A percentile compares a stretch with the other conserved stretches of the same genome.
These are phyloP conservation scores for Wallacemonas sp. DNA, from an alignment of 208 protist genomes.

Conservation along the genomic window DNA sequence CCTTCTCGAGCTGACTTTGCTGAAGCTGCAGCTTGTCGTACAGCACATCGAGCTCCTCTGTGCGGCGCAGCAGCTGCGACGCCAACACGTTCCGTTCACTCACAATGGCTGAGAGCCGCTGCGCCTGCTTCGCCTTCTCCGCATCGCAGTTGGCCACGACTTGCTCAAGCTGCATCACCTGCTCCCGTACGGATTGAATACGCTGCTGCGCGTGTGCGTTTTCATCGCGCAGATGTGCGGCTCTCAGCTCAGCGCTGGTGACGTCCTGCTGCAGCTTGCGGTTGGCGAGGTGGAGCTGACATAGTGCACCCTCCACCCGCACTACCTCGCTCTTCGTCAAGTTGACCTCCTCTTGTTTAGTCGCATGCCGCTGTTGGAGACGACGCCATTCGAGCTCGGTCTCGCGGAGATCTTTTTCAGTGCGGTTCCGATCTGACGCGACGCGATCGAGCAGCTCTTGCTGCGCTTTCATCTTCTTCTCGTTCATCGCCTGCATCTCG, in stretches of 20 bases:
- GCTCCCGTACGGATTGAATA: constrained; percentile 61
- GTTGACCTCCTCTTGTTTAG: constrained; percentile 95
- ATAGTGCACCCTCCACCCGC: constrained; percentile 91
- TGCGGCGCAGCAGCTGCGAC: constrained; percentile 96
- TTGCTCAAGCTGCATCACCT: constrained; percentile 92
- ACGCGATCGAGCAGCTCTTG: constrained; percentile 96
- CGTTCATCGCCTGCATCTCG: constrained; percentile 83
- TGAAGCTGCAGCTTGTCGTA: constrained; percentile 98
- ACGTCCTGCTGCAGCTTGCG: constrained; percentile 83
- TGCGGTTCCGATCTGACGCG: constrained; percentile 94
- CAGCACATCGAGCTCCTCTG: constrained; percentile 97
- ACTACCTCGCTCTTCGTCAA: constrained; percentile 95
- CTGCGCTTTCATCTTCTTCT: constrained; percentile 96
- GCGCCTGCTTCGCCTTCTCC: constrained; percentile 87
- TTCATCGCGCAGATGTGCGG: constrained; percentile 72
- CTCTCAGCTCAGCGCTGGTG: constrained; percentile 76
- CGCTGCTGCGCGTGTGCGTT: constrained; percentile 46
- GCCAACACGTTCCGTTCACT: constrained; percentile 97
- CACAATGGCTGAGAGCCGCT: constrained; percentile 92
- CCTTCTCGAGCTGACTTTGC: constrained; percentile 93
- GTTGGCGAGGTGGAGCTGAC: constrained; percentile 74
- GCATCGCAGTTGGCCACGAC: constrained; percentile 95
- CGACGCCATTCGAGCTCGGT: constrained; percentile 94
- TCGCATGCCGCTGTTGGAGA: constrained; percentile 93
- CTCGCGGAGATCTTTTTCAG: constrained; percentile 96